A percentile compares a stretch with the other conserved stretches of the same genome.
Evolutionary conservation across 805 yeast genomes (phyloP).

Genomic region (Candida pini): DNA sequence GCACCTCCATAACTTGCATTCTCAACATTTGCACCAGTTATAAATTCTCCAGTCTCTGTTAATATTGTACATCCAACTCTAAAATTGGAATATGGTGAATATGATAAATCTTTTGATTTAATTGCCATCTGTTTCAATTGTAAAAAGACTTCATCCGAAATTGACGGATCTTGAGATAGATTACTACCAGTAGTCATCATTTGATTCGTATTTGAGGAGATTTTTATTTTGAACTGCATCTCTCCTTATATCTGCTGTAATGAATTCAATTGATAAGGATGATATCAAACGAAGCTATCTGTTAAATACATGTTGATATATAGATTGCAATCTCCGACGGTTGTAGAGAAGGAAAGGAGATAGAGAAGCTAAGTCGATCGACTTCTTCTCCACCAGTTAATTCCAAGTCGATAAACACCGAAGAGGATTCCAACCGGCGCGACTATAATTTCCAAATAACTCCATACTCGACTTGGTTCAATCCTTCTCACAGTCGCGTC

Average conservation of each 20-base stretch:
- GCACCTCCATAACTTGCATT: slow-evolving; percentile 84
- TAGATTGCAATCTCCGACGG: no score
- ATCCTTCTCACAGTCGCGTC: slow-evolving; percentile 33
- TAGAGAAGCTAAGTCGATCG: background rate
- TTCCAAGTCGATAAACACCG: slow-evolving; percentile 5
- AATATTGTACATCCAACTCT: slow-evolving; percentile 79
- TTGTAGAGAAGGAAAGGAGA: no score
- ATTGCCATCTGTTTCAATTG: slow-evolving; percentile 13
- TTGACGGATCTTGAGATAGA: background rate
- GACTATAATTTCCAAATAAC: slow-evolving; percentile 9
- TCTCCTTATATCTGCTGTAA: no score
- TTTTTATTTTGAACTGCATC: no score
- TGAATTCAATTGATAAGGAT: no score
- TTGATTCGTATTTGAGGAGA: background rate
- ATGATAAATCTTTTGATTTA: slow-evolving; percentile 34
- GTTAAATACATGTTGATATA: no score
- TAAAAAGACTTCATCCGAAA: slow-evolving; percentile 9
- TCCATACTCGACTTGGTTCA: slow-evolving; percentile 29
- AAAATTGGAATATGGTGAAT: slow-evolving; percentile 71
- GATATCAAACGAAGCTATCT: no score
- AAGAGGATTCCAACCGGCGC: slow-evolving; percentile 16
- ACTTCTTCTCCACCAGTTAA: background rate
- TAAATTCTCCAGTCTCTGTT: slow-evolving; percentile 40
- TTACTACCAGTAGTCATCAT: background rate
- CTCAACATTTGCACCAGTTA: slow-evolving; percentile 84